Conservation (phyloP, 352 stramenopile genomes). For the Pythium sp. region DNA sequence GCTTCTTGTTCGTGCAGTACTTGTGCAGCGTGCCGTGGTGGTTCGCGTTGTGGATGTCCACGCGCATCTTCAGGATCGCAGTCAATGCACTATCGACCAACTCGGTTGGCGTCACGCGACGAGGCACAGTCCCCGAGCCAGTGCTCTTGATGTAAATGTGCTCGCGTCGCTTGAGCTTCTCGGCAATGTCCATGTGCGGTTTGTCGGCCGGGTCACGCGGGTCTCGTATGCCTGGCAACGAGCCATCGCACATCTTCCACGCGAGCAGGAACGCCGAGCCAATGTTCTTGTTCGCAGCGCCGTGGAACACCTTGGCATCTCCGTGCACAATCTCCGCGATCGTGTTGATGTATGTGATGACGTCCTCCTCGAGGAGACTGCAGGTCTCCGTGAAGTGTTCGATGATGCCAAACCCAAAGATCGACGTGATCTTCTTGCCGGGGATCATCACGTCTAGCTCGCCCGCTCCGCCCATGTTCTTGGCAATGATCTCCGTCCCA, state of each 20-base stretch:
- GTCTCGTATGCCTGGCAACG: slow-evolving; percentile 79
- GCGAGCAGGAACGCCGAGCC: slow-evolving; percentile 93
- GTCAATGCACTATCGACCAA: slow-evolving; percentile 94
- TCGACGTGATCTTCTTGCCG: slow-evolving; percentile 94
- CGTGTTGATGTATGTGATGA: slow-evolving; percentile 98
- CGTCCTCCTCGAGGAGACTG: slow-evolving; percentile 90
- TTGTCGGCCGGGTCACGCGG: slow-evolving; percentile 73
- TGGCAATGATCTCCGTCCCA: slow-evolving; percentile 97
- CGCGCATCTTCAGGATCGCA: slow-evolving; percentile 96
- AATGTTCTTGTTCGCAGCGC: slow-evolving; percentile 97
- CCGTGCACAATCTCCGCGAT: slow-evolving; percentile 95
- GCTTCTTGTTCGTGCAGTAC: slow-evolving; percentile 82
- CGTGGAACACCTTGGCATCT: slow-evolving; percentile 92
- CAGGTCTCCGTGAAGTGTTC: slow-evolving; percentile 95
- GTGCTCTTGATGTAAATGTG: slow-evolving; percentile 67
- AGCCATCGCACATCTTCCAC: slow-evolving; percentile 94
- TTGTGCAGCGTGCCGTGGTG: slow-evolving; percentile 73
- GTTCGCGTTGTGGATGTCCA: slow-evolving; percentile 94
- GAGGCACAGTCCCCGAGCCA: slow-evolving; percentile 36
- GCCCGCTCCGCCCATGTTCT: slow-evolving; percentile 92
- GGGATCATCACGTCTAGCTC: slow-evolving; percentile 97
- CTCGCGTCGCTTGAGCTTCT: slow-evolving; percentile 61
- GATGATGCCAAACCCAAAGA: slow-evolving; percentile 97
- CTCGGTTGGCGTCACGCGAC: slow-evolving; percentile 61
- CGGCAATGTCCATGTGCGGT: slow-evolving; percentile 56